Evolutionary conservation across 2,329 filamentous ascomycete species (phyloP).

Genomic region (Fusarium tjaetaba): DNA sequence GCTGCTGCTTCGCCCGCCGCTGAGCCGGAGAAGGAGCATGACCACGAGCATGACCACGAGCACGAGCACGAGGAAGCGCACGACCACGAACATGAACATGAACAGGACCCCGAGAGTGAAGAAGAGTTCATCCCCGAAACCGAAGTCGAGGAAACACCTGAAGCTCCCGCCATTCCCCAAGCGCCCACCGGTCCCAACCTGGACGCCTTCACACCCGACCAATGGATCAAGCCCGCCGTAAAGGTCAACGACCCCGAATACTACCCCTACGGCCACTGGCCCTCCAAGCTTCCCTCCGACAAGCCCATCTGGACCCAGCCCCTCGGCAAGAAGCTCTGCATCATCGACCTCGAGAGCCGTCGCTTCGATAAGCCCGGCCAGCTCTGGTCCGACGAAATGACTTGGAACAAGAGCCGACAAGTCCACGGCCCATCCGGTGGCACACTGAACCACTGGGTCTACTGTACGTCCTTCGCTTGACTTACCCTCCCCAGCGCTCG

Average conservation of each 20-base stretch:
- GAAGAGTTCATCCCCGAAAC: neutral
- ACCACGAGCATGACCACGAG: neutral
- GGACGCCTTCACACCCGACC: conserved; percentile 13
- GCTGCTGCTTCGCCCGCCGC: neutral
- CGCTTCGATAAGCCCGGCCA: conserved; percentile 49
- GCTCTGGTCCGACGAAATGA: conserved; percentile 50
- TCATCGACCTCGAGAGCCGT: conserved; percentile 57
- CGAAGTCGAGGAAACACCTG: neutral
- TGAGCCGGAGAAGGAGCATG: neutral
- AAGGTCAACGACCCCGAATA: conserved; percentile 43
- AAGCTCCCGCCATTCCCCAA: conserved; percentile 8
- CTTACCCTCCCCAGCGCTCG: neutral
- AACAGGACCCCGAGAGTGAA: neutral
- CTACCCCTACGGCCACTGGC: conserved; percentile 47
- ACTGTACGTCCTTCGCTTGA: conserved; percentile 43
- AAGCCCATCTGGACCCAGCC: conserved; percentile 45
- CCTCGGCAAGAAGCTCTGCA: conserved; percentile 54
- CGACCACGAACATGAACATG: neutral
- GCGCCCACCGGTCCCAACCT: conserved; percentile 1
- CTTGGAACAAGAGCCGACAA: conserved; percentile 47
- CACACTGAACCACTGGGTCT: conserved; percentile 57
- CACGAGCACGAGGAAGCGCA: neutral
- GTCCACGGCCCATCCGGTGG: conserved; percentile 54
- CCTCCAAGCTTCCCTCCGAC: conserved; percentile 45
- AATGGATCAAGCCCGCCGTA: conserved; percentile 23